phyloP scores from a whole-genome alignment of 2,329 filamentous ascomycete species.

The Trichophyton schoenleinii region DNA sequence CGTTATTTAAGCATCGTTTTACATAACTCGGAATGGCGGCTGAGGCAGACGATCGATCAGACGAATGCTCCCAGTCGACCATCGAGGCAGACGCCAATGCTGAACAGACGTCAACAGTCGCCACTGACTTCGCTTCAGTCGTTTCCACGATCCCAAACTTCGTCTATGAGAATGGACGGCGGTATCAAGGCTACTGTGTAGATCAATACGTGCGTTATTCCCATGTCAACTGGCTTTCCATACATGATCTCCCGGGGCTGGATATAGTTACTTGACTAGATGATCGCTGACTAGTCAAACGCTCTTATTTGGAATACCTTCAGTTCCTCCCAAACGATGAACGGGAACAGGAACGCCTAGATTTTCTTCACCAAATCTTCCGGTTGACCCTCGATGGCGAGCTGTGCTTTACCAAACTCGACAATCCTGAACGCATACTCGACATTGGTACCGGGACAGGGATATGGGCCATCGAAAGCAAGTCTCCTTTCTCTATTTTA shows the following conservation, averaged over 20 bases:
- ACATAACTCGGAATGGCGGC: background rate
- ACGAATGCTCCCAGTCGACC: background rate
- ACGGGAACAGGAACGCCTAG: conserved; percentile 29
- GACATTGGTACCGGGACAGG: conserved; percentile 28
- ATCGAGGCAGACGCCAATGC: conserved; percentile 11
- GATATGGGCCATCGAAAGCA: conserved; percentile 14
- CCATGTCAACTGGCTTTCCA: background rate
- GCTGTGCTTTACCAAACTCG: conserved; percentile 23
- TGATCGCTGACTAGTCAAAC: background rate
- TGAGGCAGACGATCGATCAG: background rate
- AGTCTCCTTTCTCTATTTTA: background rate
- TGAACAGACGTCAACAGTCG: background rate
- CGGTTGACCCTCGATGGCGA: conserved; percentile 20
- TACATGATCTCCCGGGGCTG: background rate
- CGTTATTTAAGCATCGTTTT: background rate
- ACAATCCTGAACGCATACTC: conserved; percentile 17
- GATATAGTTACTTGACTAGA: background rate
- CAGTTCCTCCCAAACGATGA: conserved; percentile 12
- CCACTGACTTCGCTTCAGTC: conserved; percentile 10
- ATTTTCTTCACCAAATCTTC: conserved; percentile 30
- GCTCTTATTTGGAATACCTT: background rate
- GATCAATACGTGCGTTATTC: conserved; percentile 11
- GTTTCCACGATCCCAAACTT: conserved; percentile 12
- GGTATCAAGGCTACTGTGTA: conserved; percentile 14
- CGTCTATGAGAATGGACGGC: conserved; percentile 15